These are phyloP conservation scores for Tuber indicum DNA, from an alignment of 495 filamentous ascomycete species.

Conservation along the genomic window DNA sequence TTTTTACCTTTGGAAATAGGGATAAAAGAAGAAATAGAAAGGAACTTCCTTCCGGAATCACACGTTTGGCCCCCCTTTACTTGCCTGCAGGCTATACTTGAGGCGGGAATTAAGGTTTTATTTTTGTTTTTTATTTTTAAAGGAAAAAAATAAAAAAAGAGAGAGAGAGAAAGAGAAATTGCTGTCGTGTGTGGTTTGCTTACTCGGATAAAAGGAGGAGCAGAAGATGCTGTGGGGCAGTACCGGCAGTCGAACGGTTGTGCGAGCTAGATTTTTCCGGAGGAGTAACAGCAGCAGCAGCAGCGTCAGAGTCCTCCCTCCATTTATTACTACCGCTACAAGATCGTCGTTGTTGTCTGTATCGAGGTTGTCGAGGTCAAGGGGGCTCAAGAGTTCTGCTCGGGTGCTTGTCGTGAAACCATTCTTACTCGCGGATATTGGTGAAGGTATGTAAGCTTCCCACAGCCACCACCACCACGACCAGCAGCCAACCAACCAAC, in stretches of 20 bases:
- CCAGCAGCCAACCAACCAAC: neutral
- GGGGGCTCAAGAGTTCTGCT: conserved; percentile 56
- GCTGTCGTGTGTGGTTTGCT: neutral
- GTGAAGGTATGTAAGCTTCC: conserved; percentile 62
- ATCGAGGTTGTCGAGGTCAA: conserved; percentile 3
- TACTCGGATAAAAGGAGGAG: neutral
- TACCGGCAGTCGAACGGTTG: neutral
- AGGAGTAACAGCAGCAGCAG: neutral
- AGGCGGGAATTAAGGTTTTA: neutral
- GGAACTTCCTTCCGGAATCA: neutral
- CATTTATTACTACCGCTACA: neutral
- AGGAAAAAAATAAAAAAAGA: neutral
- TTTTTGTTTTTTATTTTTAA: neutral
- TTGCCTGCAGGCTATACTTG: neutral
- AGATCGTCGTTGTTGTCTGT: neutral
- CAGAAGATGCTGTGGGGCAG: conserved; percentile 47
- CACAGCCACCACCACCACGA: neutral
- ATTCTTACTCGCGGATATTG: conserved; percentile 89
- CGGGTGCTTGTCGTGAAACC: conserved; percentile 64
- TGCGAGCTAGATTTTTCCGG: conserved; percentile 1
- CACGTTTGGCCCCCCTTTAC: neutral
- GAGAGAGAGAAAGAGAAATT: neutral
- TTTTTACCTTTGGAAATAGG: neutral
- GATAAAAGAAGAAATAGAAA: neutral
- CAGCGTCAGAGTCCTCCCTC: neutral